Evolutionary conservation across 2,329 filamentous ascomycete genomes (phyloP), one percentile per base, ranked within the genome.

Genomic region (Xylariaceae sp.): DNA sequence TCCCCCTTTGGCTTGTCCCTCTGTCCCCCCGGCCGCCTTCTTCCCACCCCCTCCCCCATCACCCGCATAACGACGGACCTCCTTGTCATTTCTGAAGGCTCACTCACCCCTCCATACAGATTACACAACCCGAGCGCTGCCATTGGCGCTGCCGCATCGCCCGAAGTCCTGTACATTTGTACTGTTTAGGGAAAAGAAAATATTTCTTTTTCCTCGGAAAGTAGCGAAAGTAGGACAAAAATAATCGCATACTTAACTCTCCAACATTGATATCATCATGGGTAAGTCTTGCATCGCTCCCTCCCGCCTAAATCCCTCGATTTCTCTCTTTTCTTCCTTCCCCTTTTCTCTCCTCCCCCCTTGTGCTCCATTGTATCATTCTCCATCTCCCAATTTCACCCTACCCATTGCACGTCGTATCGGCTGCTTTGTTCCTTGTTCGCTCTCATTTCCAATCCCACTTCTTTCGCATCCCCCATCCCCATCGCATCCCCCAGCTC

Each of bases 61-160:
- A 58, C 64, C 65, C 62, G 63, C 63, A 64, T 65, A 61, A 66
- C 64, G 61, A 53, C 61, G 62, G 58, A 13, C 49, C 59, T 69
- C 67, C 67, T 69, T 66, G 68, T 68, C 67, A 64, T 66, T 64
- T 62, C 61, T 61, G 59, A 68, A 69, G 52, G 64, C 67, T 70
- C 64, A 65, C 68, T 67, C 67, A 67, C 66, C 68, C 67, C 67
- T 66, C 62, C 57, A 60, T 68, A 68, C 66, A 70, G 67, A 65
- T 68, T 68, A 68, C 65, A 64, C 64, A 56, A 52, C 62, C 60
- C 55, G 59, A 61, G 57, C 51, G 51, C 60, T 60, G 49, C 58
- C 58, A 65, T 66, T 66, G 64, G 64, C 59, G 64, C 64, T 58
- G 62, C 47, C 62, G 34, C 60, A 51, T 59, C 63, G 60, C 62